A percentile compares a stretch with the other conserved stretches of the same genome.
These are phyloP conservation scores for Sporodiniella umbellata DNA, from an alignment of 371 early-diverging fungal species.

Conservation along the genomic window DNA sequence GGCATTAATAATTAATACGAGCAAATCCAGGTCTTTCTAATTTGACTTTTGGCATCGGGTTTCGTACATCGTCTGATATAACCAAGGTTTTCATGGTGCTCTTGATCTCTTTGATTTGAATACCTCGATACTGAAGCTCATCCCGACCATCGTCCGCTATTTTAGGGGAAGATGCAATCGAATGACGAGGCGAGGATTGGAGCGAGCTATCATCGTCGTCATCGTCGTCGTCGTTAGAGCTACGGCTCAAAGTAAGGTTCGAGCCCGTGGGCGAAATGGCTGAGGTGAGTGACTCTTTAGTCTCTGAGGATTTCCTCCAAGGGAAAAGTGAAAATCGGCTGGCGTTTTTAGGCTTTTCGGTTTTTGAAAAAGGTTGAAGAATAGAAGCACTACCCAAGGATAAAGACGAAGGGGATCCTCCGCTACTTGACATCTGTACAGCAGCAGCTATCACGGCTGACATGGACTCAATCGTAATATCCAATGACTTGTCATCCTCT, in stretches of 20 bases:
- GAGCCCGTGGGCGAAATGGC: background rate
- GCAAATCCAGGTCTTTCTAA: constrained; percentile 48
- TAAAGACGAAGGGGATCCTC: constrained; percentile 31
- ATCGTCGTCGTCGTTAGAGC: constrained; percentile 13
- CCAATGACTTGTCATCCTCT: constrained; percentile 1
- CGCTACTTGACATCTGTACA: constrained; percentile 34
- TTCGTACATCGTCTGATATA: constrained; percentile 35
- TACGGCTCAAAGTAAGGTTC: background rate
- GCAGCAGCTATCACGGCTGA: constrained; percentile 48
- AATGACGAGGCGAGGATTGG: constrained; percentile 5
- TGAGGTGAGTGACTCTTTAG: background rate
- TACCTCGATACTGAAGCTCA: constrained; percentile 45
- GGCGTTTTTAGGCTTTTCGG: constrained; percentile 3
- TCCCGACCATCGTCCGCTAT: constrained; percentile 45
- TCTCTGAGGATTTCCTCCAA: constrained; percentile 5
- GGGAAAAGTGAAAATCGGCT: constrained; percentile 12
- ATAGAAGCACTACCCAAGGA: constrained; percentile 45
- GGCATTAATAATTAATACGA: constrained; percentile 42
- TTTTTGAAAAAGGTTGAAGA: constrained; percentile 13
- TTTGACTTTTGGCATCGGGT: constrained; percentile 40
- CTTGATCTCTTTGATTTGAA: constrained; percentile 51
- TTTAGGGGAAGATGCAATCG: constrained; percentile 5
- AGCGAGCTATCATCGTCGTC: too few relatives aligned
- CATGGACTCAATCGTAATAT: constrained; percentile 41
- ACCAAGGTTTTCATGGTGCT: constrained; percentile 47